These are phyloP conservation scores for Musa acuminata DNA, from an alignment of 176 grass and related monocot species.

Conservation along the genomic window DNA sequence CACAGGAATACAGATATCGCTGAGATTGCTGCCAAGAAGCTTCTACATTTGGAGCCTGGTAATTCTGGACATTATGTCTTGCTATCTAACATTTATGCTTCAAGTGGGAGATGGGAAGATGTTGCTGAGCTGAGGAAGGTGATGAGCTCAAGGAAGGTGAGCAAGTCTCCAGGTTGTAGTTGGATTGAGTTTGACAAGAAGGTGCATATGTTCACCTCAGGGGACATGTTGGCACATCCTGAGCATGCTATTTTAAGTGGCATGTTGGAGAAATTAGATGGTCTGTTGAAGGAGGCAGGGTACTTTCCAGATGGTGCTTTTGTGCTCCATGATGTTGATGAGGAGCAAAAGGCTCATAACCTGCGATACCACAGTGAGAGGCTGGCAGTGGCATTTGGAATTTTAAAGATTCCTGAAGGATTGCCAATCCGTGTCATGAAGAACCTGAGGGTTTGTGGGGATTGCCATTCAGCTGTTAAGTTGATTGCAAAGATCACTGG, in stretches of 20 bases:
- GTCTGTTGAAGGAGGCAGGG: constrained; percentile 52
- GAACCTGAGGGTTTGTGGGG: constrained; percentile 72
- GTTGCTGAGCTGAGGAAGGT: constrained; percentile 49
- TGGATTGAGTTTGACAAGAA: constrained; percentile 64
- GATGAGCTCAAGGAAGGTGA: constrained; percentile 63
- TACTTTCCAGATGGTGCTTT: constrained; percentile 69
- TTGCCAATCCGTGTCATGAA: constrained; percentile 72
- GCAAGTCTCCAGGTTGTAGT: constrained; percentile 65
- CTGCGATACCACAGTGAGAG: constrained; percentile 75
- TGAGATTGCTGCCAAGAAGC: constrained; percentile 60
- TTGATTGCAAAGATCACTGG: constrained; percentile 53
- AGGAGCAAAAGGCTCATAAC: constrained; percentile 67
- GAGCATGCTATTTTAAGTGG: constrained; percentile 42
- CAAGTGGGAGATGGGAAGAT: constrained; percentile 62
- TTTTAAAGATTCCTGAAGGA: constrained; percentile 60
- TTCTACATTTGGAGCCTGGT: constrained; percentile 49
- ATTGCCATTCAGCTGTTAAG: constrained; percentile 74
- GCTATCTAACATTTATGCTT: constrained; percentile 67
- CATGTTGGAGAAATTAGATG: constrained; percentile 64
- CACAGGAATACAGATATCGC: constrained; percentile 71
- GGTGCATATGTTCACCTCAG: constrained; percentile 60
- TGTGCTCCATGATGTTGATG: constrained; percentile 70
- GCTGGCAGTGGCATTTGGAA: constrained; percentile 71
- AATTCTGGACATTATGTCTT: constrained; percentile 64
- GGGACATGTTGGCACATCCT: constrained; percentile 48